These are phyloP conservation scores for Eucalyptus regnans DNA, from an alignment of 345 rosid species.

Conservation along the genomic window DNA sequence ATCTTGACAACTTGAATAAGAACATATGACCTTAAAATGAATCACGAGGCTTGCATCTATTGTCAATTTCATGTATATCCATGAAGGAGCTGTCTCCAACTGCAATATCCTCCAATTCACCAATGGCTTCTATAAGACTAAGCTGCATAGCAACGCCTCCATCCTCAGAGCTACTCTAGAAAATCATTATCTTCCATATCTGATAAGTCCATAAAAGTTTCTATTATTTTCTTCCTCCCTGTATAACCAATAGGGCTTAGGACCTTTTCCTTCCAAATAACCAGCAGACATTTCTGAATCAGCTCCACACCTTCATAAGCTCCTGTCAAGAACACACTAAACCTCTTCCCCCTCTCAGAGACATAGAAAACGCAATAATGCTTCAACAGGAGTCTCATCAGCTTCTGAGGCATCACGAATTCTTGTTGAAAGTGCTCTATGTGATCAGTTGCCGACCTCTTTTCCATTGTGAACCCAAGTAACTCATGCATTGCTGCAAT, in stretches of 20 bases:
- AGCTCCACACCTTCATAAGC: conserved; percentile 61
- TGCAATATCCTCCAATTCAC: conserved; percentile 11
- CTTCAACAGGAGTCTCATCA: conserved; percentile 78
- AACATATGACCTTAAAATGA: neutral
- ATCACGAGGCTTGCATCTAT: neutral
- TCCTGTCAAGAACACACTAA: conserved; percentile 76
- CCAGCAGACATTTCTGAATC: conserved; percentile 45
- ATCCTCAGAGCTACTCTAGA: neutral
- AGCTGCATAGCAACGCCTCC: conserved; percentile 8
- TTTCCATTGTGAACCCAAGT: conserved; percentile 75
- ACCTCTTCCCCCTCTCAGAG: conserved; percentile 83
- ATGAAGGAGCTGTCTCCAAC: conserved; percentile 20
- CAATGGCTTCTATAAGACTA: conserved; percentile 15
- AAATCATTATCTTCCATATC: conserved; percentile 29
- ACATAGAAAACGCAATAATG: conserved; percentile 81
- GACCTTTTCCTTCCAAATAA: conserved; percentile 71
- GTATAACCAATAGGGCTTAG: conserved; percentile 36
- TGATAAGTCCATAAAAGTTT: conserved; percentile 33
- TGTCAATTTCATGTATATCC: conserved; percentile 25
- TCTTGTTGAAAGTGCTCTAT: conserved; percentile 63
- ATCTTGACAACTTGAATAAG: neutral
- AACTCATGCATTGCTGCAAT: conserved; percentile 74
- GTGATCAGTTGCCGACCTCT: conserved; percentile 77
- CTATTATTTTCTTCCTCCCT: conserved; percentile 44
- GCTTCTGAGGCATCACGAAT: conserved; percentile 81